Evolutionary conservation across 1,284 basidiomycete species (phyloP), one percentile per base, ranked within the genome.

Genomic region (Moesziomyces globuligerus): DNA sequence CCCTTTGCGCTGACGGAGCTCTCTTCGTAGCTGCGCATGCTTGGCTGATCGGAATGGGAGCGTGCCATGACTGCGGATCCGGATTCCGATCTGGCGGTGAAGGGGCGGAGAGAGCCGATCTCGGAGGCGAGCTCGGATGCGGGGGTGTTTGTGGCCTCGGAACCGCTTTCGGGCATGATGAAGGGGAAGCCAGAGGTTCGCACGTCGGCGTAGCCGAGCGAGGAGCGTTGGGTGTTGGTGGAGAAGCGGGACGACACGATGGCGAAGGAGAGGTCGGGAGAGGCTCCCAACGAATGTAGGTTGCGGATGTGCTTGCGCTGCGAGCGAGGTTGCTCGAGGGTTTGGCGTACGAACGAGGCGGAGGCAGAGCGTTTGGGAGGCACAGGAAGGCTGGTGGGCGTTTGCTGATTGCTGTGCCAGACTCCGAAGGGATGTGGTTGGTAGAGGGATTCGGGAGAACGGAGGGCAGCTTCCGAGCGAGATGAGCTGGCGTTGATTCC

Each of bases 121-220:
- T 58, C 54, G 32, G 66, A 64, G 21, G 59, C 37, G 1, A 41
- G 51, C 32, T 64, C 56, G 9, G 67, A 59, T n/a, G 42, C 52
- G 1, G 60, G 67, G 17, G 67, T 62, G 25, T 47, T 43, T 2
- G 60, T 45, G 15, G 44, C 41, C 28, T 70, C 67, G 36, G 67
- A 64, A 8, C 45, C 67, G 47, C 60, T 70, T 15, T 70, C 67
- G 24, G 67, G 60, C 67, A 64, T 64, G 52, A 70, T 60, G 45
- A 70, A 70, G 26, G 67, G 67, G 17, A 70, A 70, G n/a, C 67
- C 67, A 36, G 56, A 48, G 32, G 60, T 42, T 23, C 67, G 54
- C 23, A 70, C 60, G 43, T 64, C 50, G 51, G 60, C 55, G 60
- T 46, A 56, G 36, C 56, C 67, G 51, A 70, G 56, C 60, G 60